A percentile compares a stretch with the other conserved stretches of the same genome.
These are phyloP conservation scores for Diplosphaera chodatii DNA, from an alignment of 139 green algal genomes.

Conservation along the genomic window DNA sequence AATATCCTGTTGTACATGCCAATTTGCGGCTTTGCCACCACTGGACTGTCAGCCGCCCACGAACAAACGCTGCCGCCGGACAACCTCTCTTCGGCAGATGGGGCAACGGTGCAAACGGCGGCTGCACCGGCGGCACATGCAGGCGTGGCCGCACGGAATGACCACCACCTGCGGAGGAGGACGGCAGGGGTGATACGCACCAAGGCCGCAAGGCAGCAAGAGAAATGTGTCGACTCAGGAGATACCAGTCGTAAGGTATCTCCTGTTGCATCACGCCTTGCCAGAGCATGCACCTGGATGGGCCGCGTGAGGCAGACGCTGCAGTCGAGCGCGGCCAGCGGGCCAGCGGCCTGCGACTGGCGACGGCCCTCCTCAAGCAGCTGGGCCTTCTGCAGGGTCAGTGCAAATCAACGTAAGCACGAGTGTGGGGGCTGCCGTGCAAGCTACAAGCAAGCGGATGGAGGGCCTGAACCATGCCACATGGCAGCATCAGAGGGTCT, in stretches of 20 bases:
- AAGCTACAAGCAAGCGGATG: too few species aligned
- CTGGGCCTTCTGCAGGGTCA: neutral
- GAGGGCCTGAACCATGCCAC: too few species aligned
- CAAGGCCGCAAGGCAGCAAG: neutral
- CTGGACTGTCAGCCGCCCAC: slow-evolving; percentile 27
- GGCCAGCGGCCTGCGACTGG: neutral
- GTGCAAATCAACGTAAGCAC: too few species aligned
- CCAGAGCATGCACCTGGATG: slow-evolving; percentile 28
- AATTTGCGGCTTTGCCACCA: too few species aligned
- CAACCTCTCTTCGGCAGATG: slow-evolving; percentile 64
- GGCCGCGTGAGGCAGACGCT: slow-evolving; percentile 58
- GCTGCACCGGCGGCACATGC: slow-evolving; percentile 64
- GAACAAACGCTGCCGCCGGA: slow-evolving; percentile 68
- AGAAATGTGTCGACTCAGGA: too few species aligned
- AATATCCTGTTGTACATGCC: too few species aligned
- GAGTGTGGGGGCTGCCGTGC: too few species aligned
- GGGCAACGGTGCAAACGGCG: slow-evolving; percentile 60
- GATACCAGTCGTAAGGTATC: too few species aligned
- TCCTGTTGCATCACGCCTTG: too few species aligned
- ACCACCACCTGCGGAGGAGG: slow-evolving; percentile 51
- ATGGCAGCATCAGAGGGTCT: too few species aligned
- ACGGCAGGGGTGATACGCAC: neutral
- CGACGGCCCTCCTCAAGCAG: neutral
- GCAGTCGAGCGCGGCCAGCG: slow-evolving; percentile 27
- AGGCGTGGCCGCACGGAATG: slow-evolving; percentile 76